phyloP scores from a whole-genome alignment of 306 rosid species.

The Amphicarpaea edgeworthii region DNA sequence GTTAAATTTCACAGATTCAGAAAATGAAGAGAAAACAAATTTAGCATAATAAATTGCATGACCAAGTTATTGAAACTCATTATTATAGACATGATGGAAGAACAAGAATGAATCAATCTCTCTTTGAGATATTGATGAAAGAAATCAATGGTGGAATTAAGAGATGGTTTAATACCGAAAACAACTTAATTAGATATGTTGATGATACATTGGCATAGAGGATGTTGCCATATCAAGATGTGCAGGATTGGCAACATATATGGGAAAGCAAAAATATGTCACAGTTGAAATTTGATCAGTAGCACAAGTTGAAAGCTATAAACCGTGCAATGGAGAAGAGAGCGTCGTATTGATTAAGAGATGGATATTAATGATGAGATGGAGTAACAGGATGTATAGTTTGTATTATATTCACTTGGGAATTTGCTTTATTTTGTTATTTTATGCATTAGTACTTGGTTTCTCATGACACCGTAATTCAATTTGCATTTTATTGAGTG shows the following conservation, averaged over 20 bases:
- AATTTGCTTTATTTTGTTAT: neutral
- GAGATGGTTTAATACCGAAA: neutral
- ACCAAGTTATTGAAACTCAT: neutral
- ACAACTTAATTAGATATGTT: neutral
- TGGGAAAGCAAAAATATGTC: neutral
- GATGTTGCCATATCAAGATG: neutral
- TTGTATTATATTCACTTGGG: neutral
- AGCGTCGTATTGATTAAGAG: neutral
- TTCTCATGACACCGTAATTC: neutral
- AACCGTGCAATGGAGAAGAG: neutral
- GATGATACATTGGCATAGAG: neutral
- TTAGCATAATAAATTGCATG: neutral
- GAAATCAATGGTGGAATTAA: neutral
- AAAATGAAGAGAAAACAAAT: neutral
- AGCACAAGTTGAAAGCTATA: neutral
- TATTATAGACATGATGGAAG: neutral
- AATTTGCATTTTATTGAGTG: neutral
- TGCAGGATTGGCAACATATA: neutral
- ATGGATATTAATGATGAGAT: neutral
- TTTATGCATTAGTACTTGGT: neutral
- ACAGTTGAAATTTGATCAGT: neutral
- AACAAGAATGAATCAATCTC: neutral
- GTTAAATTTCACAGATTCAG: too few relatives aligned
- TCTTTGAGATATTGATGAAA: neutral
- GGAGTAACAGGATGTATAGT: neutral